Evolutionary conservation across 306 rosid species (phyloP).

Genomic region (Pterocarpus santalinus): DNA sequence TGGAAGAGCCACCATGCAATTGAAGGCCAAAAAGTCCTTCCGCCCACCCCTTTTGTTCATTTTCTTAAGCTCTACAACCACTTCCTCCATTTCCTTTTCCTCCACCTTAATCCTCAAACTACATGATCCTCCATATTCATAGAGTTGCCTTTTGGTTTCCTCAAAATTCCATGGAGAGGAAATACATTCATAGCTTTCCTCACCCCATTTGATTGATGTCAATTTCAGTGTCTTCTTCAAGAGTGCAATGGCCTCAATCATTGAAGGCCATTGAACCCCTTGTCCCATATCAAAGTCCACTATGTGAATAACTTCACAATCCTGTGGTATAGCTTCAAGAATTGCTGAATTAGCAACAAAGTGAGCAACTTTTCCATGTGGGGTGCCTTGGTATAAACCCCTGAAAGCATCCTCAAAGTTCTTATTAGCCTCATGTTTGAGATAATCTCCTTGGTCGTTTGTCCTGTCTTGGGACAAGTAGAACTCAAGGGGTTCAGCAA

Average conservation of each 20-base stretch:
- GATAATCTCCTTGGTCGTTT: constrained; percentile 19
- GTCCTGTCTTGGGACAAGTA: constrained; percentile 46
- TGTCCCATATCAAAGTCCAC: constrained; percentile 64
- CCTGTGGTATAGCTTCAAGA: constrained; percentile 58
- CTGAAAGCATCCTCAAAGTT: constrained; percentile 49
- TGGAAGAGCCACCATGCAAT: constrained; percentile 56
- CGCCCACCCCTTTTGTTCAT: constrained; percentile 50
- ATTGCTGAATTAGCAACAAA: constrained; percentile 58
- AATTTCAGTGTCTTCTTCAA: constrained; percentile 48
- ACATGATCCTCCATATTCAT: constrained; percentile 43
- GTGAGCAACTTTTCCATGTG: constrained; percentile 59
- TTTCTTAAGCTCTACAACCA: constrained; percentile 51
- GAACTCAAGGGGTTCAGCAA: constrained; percentile 52
- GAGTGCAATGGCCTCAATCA: constrained; percentile 52
- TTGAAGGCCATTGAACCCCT: constrained; percentile 57
- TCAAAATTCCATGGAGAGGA: constrained; percentile 45
- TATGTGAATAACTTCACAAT: constrained; percentile 55
- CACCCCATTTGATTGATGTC: constrained; percentile 53
- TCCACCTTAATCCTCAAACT: constrained; percentile 53
- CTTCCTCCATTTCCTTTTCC: constrained; percentile 48
- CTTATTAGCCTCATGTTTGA: constrained; percentile 58
- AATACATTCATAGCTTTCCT: constrained; percentile 33
- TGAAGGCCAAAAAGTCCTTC: constrained; percentile 56
- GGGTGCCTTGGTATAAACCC: constrained; percentile 51
- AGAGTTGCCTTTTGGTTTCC: constrained; percentile 48